A percentile compares a stretch with the other conserved stretches of the same genome.
Evolutionary conservation across 768 basidiomycete genomes (phyloP).

Genomic region (Cystobasidium ongulense): DNA sequence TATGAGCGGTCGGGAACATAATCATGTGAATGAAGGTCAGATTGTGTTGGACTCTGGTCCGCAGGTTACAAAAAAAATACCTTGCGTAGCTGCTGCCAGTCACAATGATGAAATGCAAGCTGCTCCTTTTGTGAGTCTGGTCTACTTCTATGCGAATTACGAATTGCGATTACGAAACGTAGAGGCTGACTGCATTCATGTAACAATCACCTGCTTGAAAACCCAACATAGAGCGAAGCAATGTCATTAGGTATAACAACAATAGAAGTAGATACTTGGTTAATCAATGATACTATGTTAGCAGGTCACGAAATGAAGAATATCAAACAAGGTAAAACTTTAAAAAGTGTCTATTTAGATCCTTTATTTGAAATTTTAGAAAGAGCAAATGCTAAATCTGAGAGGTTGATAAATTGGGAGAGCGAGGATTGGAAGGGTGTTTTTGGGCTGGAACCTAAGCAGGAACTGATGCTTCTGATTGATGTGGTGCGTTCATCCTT

Average conservation of each 20-base stretch:
- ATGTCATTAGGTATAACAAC: not conserved
- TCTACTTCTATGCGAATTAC: no score
- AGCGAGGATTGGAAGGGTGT: slow-evolving; percentile 14
- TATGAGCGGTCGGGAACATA: not conserved
- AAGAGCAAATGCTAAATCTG: not conserved
- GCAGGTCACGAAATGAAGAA: slow-evolving; percentile 16
- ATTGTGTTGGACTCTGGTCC: not conserved
- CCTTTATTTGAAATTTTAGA: not conserved
- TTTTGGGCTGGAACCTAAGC: slow-evolving; percentile 1
- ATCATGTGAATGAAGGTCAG: not conserved
- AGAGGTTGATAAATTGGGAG: not conserved
- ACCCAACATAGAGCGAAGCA: not conserved
- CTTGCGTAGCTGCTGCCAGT: not conserved
- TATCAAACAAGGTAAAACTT: not conserved
- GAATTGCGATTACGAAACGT: no score
- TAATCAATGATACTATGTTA: not conserved
- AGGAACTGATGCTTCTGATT: slow-evolving; percentile 26
- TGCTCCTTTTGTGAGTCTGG: not conserved
- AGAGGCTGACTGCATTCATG: not conserved
- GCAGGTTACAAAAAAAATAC: not conserved
- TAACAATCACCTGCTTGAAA: no score
- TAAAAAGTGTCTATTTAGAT: not conserved
- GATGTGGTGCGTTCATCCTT: not conserved
- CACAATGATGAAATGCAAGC: not conserved
- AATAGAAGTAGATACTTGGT: slow-evolving; percentile 11